Evolutionary conservation across 805 yeast species (phyloP), one percentile per base, ranked within the genome.

Genomic region (Teunomyces atbi): DNA sequence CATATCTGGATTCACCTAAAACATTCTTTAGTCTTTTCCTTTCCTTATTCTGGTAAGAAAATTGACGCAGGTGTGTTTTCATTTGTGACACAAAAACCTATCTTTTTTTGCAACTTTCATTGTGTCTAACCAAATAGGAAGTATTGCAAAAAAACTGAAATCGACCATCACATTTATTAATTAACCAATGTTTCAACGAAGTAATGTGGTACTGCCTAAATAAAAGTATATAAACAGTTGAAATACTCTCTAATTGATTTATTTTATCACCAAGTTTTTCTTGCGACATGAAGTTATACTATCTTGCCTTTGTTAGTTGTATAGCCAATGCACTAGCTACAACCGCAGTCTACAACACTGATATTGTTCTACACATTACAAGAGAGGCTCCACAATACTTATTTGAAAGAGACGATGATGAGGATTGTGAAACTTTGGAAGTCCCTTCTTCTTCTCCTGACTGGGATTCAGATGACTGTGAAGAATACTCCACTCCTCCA

Each of bases 31-130:
- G n/a, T n/a, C n/a, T n/a, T n/a, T n/a, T n/a, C 20, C 5, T 19
- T 19, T 19, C 20, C 5, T 5, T 5, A 19, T 19, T n/a, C n/a
- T 19, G 26, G 26, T 23, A 23, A 7, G 11, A n/a, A 36, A n/a
- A 20, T 19, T 36, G 39, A 20, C 11, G 11, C 11, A 36, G 13
- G 13, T 18, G 28, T 21, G 39, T 36, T 20, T 36, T 6, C 8
- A 11, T 36, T 20, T 21, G 39, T 20, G 28, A 36, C 39, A 36
- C 39, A 36, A 20, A 36, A 36, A 12, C 33, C n/a, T n/a, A 12
- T n/a, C n/a, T 21, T 13, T 18, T 36, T 36, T 36, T 36, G 39
- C 39, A 35, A 20, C 39, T 18, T 11, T 36, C 39, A 36, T 36
- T 36, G 39, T 21, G 21, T 6, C 23, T 12, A 10, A 21, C 39